These are phyloP conservation scores for Tylopilus sp. DNA, from an alignment of 1,284 basidiomycete genomes.

Conservation along the genomic window DNA sequence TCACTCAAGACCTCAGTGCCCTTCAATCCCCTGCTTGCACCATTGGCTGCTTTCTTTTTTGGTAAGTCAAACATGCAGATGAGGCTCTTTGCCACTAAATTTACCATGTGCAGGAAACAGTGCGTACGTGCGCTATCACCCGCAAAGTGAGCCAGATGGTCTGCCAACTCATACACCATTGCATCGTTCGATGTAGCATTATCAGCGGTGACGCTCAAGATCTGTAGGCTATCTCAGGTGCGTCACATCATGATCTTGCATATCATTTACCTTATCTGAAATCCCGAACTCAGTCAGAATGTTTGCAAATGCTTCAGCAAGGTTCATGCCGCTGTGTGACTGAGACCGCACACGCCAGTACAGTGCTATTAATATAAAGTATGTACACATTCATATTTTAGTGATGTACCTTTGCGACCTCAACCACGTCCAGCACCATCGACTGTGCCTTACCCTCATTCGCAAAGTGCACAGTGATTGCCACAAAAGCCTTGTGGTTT, in stretches of 20 bases:
- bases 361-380: too few relatives aligned
- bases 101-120: background rate
- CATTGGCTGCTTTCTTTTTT: too few relatives aligned
- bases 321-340: too few relatives aligned
- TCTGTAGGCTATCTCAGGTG: background rate
- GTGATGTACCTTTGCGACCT: background rate
- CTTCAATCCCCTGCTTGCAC: too few relatives aligned
- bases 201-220: background rate
- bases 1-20: too few relatives aligned
- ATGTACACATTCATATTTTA: too few relatives aligned
- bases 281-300: background rate
- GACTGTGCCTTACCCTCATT: background rate
- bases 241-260: too few relatives aligned
- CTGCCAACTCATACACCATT: background rate
- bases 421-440: background rate
- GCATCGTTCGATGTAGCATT: background rate
- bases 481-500: conserved; percentile 8
- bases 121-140: background rate
- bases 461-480: background rate
- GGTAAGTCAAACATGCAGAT: background rate
- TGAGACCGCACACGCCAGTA: too few relatives aligned
- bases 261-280: background rate
- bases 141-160: background rate
- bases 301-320: background rate
- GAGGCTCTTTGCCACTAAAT: background rate